phyloP scores from a whole-genome alignment of 257 asterid genomes.

The Solanum neorickii region DNA sequence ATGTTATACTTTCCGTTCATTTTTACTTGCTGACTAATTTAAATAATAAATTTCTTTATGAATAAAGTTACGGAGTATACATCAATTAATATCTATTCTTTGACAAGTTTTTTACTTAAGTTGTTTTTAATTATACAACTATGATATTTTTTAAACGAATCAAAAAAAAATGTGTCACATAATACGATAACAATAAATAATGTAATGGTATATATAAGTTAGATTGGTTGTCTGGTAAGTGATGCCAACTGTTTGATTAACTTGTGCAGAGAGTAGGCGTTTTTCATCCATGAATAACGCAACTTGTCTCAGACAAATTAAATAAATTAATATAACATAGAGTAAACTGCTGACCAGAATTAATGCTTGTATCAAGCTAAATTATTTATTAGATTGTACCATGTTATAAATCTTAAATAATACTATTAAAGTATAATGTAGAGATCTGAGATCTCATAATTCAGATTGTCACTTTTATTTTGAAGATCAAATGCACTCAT shows the following conservation, averaged over 20 bases:
- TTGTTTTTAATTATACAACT: too few species aligned
- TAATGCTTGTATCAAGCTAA: not conserved
- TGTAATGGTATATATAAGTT: not conserved
- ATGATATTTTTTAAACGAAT: too few species aligned
- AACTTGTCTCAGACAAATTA: not conserved
- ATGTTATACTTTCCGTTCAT: not conserved
- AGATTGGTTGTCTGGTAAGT: not conserved
- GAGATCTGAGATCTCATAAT: constrained; percentile 1
- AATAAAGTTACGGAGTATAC: not conserved
- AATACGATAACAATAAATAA: not conserved
- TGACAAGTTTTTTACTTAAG: not conserved
- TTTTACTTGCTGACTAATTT: too few species aligned
- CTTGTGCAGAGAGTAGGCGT: not conserved
- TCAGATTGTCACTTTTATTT: not conserved
- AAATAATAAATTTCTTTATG: not conserved
- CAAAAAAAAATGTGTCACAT: not conserved
- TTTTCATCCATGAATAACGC: not conserved
- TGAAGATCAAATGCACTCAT: not conserved
- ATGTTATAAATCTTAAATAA: not conserved
- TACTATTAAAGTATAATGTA: not conserved
- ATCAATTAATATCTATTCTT: not conserved
- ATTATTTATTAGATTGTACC: not conserved
- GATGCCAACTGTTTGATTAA: not conserved
- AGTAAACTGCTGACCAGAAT: not conserved
- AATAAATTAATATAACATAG: not conserved